A percentile compares a stretch with the other conserved stretches of the same genome.
Conservation (phyloP, 139 green algal genomes). For the Astrephomene gubernaculifera region DNA sequence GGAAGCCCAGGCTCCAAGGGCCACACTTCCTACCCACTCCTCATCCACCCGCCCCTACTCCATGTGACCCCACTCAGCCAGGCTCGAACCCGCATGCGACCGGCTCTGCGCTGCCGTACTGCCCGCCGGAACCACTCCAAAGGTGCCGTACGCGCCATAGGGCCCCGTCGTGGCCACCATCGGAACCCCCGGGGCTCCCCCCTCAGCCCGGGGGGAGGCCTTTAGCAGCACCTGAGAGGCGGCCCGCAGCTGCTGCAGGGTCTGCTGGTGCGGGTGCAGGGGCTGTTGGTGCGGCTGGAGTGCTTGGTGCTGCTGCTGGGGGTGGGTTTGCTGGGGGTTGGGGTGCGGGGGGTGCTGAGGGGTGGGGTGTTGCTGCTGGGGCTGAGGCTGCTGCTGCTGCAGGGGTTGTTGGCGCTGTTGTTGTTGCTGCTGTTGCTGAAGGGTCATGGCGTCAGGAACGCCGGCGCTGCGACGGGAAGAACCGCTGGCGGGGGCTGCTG, state of each 20-base stretch:
- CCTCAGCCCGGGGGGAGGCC: slow-evolving; percentile 4
- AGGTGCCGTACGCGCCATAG: not conserved
- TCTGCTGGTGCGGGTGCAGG: not conserved
- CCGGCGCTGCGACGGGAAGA: not conserved
- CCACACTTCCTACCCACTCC: too few relatives aligned
- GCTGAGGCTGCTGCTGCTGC: not conserved
- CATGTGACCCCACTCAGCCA: not conserved
- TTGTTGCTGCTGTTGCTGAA: not conserved
- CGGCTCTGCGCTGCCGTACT: slow-evolving; percentile 14
- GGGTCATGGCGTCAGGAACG: not conserved
- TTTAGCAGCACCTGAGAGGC: slow-evolving; percentile 9
- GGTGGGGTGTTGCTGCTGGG: slow-evolving; percentile 1
- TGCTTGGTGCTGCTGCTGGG: not conserved
- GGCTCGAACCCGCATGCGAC: slow-evolving; percentile 2
- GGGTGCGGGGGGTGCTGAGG: too few relatives aligned
- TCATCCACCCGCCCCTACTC: too few relatives aligned
- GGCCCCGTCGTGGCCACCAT: not conserved
- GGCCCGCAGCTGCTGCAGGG: slow-evolving; percentile 11
- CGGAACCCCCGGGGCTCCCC: not conserved
- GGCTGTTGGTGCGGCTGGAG: not conserved
- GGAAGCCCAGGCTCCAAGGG: too few relatives aligned
- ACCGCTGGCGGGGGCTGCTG: too few relatives aligned
- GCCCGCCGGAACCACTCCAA: not conserved
- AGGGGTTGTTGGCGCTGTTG: not conserved
- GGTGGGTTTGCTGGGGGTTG: too few relatives aligned